These are phyloP conservation scores for Xylaria sp. DNA, from an alignment of 2,329 filamentous ascomycete species.

Conservation along the genomic window DNA sequence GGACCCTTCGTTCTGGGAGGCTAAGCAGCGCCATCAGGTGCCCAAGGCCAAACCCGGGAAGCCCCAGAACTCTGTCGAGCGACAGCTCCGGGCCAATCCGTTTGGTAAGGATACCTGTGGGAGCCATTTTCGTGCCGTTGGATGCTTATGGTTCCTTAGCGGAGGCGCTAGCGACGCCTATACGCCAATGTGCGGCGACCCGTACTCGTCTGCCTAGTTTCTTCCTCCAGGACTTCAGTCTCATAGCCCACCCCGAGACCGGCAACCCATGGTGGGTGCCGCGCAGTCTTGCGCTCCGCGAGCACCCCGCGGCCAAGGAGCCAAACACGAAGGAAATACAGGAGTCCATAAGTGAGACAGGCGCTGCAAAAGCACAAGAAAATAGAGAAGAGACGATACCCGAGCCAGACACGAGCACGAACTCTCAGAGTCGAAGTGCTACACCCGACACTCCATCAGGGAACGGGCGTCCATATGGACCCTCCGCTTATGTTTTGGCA, in stretches of 20 bases:
- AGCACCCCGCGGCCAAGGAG: constrained; percentile 9
- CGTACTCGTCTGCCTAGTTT: constrained; percentile 54
- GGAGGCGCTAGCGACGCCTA: constrained; percentile 60
- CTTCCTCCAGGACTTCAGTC: constrained; percentile 65
- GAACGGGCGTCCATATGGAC: constrained; percentile 22
- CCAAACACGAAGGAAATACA: constrained; percentile 3
- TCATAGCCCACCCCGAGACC: constrained; percentile 58
- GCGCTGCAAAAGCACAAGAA: background rate
- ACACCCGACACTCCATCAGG: background rate
- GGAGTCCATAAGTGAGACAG: constrained; percentile 22
- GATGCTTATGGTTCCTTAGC: constrained; percentile 45
- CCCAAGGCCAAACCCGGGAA: constrained; percentile 41
- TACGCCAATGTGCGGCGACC: constrained; percentile 60
- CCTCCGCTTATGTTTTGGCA: constrained; percentile 37
- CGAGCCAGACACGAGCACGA: background rate
- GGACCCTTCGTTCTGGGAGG: constrained; percentile 52
- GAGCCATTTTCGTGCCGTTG: background rate
- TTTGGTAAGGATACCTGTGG: constrained; percentile 54
- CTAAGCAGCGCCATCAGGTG: constrained; percentile 46
- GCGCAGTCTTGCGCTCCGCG: constrained; percentile 39
- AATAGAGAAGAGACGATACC: constrained; percentile 3
- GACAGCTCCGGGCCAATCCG: constrained; percentile 61
- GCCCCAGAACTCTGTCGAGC: constrained; percentile 53
- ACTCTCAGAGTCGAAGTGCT: constrained; percentile 6
- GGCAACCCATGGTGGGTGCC: constrained; percentile 60